These are phyloP conservation scores for Neoboletus subvelutipes DNA, from an alignment of 768 basidiomycete species.

Conservation along the genomic window DNA sequence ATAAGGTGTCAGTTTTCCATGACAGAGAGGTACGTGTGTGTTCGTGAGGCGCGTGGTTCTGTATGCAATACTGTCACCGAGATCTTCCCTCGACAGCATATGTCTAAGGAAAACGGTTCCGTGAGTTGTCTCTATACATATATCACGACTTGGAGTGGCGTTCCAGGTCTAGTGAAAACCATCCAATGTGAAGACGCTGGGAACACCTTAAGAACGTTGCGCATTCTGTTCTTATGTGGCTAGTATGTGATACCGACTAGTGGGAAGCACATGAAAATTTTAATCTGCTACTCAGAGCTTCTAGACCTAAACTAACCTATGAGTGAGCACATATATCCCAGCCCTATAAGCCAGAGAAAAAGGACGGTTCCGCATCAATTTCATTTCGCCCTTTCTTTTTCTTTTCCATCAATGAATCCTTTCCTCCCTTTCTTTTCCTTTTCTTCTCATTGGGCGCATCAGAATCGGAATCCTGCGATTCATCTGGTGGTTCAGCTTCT, in stretches of 20 bases:
- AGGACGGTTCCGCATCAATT: constrained; percentile 55
- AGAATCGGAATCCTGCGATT: constrained; percentile 27
- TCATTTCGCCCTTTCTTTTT: constrained; percentile 62
- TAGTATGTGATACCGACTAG: background rate
- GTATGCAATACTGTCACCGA: background rate
- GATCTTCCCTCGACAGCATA: background rate
- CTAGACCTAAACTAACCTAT: background rate
- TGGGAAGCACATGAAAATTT: background rate
- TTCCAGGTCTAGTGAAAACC: background rate
- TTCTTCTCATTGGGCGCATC: constrained; percentile 42
- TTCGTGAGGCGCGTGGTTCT: background rate
- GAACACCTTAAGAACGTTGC: background rate
- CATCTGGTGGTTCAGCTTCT: constrained; percentile 24
- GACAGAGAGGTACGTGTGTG: background rate
- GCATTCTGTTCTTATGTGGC: background rate
- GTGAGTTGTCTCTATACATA: background rate
- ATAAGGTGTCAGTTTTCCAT: background rate
- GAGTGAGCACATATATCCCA: background rate
- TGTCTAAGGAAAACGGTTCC: background rate
- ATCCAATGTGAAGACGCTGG: too few relatives aligned
- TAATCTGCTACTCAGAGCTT: background rate
- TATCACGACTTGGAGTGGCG: background rate
- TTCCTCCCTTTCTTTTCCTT: constrained; percentile 56
- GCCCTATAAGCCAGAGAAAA: constrained; percentile 62
- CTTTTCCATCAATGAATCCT: constrained; percentile 46